Conservation (phyloP, 371 early-diverging fungal genomes). For the Rhizopus microsporus region DNA sequence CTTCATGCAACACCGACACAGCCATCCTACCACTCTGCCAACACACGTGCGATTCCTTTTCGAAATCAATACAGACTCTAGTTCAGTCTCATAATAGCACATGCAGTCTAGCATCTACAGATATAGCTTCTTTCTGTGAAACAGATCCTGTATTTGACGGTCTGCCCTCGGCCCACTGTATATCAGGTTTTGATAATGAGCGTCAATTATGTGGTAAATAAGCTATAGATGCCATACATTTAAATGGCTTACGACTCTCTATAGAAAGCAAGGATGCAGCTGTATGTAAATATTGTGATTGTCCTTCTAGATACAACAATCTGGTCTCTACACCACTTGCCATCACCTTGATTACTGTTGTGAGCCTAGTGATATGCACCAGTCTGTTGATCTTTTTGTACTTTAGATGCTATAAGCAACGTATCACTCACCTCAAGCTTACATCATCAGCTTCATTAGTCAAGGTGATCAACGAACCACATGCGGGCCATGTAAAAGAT, state of each 20-base stretch:
- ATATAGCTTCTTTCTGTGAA: slow-evolving; percentile 20
- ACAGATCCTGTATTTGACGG: slow-evolving; percentile 30
- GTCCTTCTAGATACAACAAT: no score
- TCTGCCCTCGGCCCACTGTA: slow-evolving; percentile 16
- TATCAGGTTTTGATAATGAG: slow-evolving; percentile 37
- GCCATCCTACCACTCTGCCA: slow-evolving; percentile 31
- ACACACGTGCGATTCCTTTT: slow-evolving; percentile 24
- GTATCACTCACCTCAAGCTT: no score
- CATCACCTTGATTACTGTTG: no score
- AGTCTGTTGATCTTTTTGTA: no score
- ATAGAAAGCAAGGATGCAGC: background rate
- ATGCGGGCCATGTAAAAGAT: slow-evolving; percentile 1
- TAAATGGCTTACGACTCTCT: no score
- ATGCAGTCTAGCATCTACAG: background rate
- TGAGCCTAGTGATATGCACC: no score
- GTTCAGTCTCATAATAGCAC: slow-evolving; percentile 6
- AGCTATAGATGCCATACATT: background rate
- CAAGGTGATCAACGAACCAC: background rate
- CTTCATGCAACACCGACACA: slow-evolving; percentile 28
- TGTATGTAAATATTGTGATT: no score
- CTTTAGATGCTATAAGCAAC: no score
- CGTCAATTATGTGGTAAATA: slow-evolving; percentile 40
- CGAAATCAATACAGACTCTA: slow-evolving; percentile 15
- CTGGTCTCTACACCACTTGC: no score
- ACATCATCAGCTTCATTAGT: no score